Conservation (phyloP, 352 stramenopile genomes). For the Pythium insidiosum region DNA sequence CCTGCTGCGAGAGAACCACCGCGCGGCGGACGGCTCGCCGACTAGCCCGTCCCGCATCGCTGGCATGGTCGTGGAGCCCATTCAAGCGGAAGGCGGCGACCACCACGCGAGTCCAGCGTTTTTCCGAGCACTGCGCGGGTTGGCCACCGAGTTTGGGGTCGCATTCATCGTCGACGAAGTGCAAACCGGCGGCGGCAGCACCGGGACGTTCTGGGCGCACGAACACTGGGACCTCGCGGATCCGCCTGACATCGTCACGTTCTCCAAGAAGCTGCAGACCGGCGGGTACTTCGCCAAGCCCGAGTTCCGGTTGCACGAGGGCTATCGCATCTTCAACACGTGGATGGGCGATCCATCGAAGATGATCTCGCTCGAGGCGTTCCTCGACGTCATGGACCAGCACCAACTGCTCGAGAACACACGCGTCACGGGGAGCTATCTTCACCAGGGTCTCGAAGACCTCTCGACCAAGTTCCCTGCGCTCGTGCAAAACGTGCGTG, state of each 20-base stretch:
- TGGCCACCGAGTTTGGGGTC: conserved; percentile 49
- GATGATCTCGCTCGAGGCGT: conserved; percentile 74
- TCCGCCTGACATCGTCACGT: conserved; percentile 75
- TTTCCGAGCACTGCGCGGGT: conserved; percentile 45
- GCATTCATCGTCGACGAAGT: conserved; percentile 85
- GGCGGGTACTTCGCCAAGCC: conserved; percentile 76
- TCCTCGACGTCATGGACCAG: conserved; percentile 53
- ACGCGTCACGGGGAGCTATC: conserved; percentile 55
- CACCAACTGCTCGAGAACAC: conserved; percentile 67
- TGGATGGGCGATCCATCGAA: conserved; percentile 85
- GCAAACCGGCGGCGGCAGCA: conserved; percentile 74
- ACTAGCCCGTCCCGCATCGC: conserved; percentile 34
- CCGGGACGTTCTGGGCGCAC: conserved; percentile 80
- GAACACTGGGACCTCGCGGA: conserved; percentile 75
- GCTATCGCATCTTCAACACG: conserved; percentile 85
- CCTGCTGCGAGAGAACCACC: conserved; percentile 33
- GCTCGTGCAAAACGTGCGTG: conserved; percentile 65
- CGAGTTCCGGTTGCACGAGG: conserved; percentile 57
- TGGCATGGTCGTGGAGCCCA: conserved; percentile 76
- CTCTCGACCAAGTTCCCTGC: conserved; percentile 41
- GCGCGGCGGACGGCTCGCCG: conserved; percentile 14
- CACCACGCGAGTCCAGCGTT: conserved; percentile 68
- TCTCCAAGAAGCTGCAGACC: conserved; percentile 84
- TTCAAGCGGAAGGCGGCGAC: conserved; percentile 77
- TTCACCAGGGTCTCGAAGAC: conserved; percentile 40